Percentiles rank a stretch among this genome's conserved stretches.
Conservation (phyloP, 2,329 filamentous ascomycete genomes). For the Apiospora saccharicola region DNA sequence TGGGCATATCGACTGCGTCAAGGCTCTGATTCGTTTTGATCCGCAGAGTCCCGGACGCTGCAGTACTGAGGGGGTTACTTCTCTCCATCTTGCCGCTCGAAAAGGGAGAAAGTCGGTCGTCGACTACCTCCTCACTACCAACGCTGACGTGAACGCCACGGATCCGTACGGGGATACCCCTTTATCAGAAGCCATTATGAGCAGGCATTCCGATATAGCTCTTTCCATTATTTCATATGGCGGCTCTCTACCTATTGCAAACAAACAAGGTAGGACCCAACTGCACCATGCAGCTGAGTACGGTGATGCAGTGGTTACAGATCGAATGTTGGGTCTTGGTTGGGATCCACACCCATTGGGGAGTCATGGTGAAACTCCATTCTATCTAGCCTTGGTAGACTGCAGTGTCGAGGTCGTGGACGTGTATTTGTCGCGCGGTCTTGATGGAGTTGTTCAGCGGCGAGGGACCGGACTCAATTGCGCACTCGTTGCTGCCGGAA, state of each 20-base stretch:
- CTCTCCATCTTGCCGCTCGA: background rate
- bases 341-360: background rate
- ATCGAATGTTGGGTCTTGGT: background rate
- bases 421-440: background rate
- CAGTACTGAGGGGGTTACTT: rapidly evolving
- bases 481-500: background rate
- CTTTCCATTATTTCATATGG: background rate
- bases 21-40: background rate
- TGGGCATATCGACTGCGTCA: background rate
- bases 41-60: too few species aligned
- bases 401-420: background rate
- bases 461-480: background rate
- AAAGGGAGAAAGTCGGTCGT: background rate
- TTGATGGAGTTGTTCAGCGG: background rate
- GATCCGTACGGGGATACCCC: rapidly evolving
- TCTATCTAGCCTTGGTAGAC: background rate
- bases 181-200: background rate
- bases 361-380: background rate
- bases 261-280: background rate
- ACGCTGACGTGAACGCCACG: background rate
- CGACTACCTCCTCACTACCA: background rate
- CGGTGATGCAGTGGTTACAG: background rate
- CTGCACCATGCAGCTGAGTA: background rate
- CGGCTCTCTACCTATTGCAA: background rate
- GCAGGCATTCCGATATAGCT: background rate